Base-by-base conservation (phyloP, 164 flowering plant species). In the Nymphaea colorata region DNA sequence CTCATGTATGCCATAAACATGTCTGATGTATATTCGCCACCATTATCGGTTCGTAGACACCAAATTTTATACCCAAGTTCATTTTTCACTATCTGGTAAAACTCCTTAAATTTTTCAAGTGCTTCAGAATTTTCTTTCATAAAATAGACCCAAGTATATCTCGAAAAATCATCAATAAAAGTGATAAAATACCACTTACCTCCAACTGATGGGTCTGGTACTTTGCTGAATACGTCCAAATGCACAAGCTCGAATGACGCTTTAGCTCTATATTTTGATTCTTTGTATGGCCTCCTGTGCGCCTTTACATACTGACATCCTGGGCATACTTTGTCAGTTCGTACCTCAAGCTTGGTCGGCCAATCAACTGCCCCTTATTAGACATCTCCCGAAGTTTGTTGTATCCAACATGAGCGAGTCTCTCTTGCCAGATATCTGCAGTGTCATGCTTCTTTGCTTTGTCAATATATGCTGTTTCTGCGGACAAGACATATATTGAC, bases 91-190 rank as follows among this genome's bases (percentile, higher is more conserved):
- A 11, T 51, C 59, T 15, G 59, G 62, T 25, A 55, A 43, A 42
- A 76, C 44, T 42, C 57, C 36, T 25, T 66, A 53, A 72, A 76
- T 42, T 69, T 69, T 0, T 5, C 0, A 18, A 66, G n/a, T 4
- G 43, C 62, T 41, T 76, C 67, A 45, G 66, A 71, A 44, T 75
- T 75, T 42, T 72, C 66, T 41, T 71, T 75, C 61, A 68, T 16
- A 18, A 72, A 72, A 36, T 61, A 61, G 36, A 25, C 36, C 36
- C 36, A 25, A 25, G 36, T 25, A 1, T 25, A 25, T 41, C 72
- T 61, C 1, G 75, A 71, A n/a, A 47, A 72, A 36, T 69, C 67
- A 61, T 72, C 75, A 63, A 75, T 75, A 25, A 75, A 75, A 3
- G 71, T 75, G 0, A 71, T 7, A 68, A 75, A 66, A 43, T 70